Base-by-base conservation (phyloP, 2,329 filamentous ascomycete species). In the Cryphonectria radicalis region DNA sequence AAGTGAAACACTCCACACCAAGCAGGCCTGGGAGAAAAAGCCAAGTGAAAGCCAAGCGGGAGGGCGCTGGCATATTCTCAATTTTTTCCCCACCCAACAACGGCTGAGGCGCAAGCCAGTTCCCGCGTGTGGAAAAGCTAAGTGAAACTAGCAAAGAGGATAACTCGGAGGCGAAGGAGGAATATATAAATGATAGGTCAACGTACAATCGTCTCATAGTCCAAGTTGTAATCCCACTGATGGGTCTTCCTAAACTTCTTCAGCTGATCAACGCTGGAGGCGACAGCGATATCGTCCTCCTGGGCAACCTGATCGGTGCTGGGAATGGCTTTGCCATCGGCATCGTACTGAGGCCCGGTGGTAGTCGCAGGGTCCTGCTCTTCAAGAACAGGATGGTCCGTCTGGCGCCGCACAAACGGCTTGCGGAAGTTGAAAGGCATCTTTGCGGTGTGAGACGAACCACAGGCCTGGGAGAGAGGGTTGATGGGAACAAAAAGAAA, bases 191-290 rank as follows among this genome's bases (percentile, higher is more conserved):
- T 59, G 1, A 14, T 57, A 28, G 4, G 25, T 32, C n/a, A 57
- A 70, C 62, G 25, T 69, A 71, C 70, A 40, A 71, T 71, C 2
- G 66, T 69, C 3, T 71, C 70, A 19, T 71, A 71, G 42, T 71
- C 70, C 35, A 71, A 28, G 11, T 71, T 71, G 60, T 71, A 71
- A 50, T 71, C 70, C 70, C 70, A 71, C 42, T 71, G 57, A 64
- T 71, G 70, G 5, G 70, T 55, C 66, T 71, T 71, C 70, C 66
- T 71, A 42, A 71, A 71, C 19, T 71, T 71, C 66, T 69, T 69
- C n/a, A 71, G 32, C 66, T 71, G 70, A 7, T 71, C 70, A 13
- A 71, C 70, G 62, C 70, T 62, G 1, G 70, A 71, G 5, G 40
- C 50, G 62, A 71, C 50, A 11, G 50, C 70, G 35, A 1, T 13